Evolutionary conservation across 164 flowering plant genomes (phyloP), one percentile per base, ranked within the genome.

Genomic region (Aristolochia fimbriata): DNA sequence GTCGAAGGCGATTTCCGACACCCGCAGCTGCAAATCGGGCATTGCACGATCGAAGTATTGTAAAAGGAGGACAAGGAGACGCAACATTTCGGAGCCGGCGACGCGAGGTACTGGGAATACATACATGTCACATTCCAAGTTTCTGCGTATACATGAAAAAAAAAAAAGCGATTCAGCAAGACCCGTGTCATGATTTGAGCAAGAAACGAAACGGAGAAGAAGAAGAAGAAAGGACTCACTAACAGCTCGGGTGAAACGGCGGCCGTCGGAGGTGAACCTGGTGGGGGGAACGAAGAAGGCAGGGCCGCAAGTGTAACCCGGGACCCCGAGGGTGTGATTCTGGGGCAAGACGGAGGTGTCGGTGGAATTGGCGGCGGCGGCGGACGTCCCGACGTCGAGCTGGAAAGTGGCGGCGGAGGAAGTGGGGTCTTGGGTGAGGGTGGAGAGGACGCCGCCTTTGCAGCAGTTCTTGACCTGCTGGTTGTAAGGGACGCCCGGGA

Each of bases 11-110:
- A 3, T 47, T 68, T 83, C 46, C 57, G 81, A 69, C 96, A 91
- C 15, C 69, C 66, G 57, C 97, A 91, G 61, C 94, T 88, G 71
- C 97, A 88, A 15, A 30, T 54, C 0, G 87, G 85, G 73, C 96
- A 91, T 22, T 73, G 75, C 27, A 73, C 73, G 19, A 84, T 77
- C 10, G 83, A 78, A 7, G 47, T 48, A 21, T 71, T 78, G 77
- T 88, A 88, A 68, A 88, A 88, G 15, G 91, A 70, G 21, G 96
- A 86, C 17, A 88, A 52, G 14, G 91, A 86, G 61, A 88, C 93
- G 62, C 96, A 88, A 54, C 96, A 86, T 3, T 65, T 83, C 1
- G 92, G 96, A 1, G 78, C 37, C 6, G 65, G 15, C 15, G 82
- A 71, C 53, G 92, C 78, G 31, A 47, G 25, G 47, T 72, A 74